Conservation (phyloP, 306 rosid species). For the Alnus rubra region DNA sequence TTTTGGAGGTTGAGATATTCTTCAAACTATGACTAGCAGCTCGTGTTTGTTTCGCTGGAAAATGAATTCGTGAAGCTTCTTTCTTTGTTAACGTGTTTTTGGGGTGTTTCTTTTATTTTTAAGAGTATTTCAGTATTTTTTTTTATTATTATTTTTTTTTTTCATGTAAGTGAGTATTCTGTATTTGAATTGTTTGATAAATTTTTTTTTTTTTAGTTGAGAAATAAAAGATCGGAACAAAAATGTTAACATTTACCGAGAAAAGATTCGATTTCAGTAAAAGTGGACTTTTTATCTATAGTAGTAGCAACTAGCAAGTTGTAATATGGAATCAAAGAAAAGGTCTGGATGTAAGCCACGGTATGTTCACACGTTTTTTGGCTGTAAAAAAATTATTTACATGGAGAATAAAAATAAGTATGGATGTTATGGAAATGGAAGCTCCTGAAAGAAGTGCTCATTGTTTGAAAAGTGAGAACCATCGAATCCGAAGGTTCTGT, state of each 20-base stretch:
- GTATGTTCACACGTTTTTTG: neutral
- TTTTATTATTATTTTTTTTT: no score
- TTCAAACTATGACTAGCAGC: neutral
- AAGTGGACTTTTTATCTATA: neutral
- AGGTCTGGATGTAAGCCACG: neutral
- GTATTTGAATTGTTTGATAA: no score
- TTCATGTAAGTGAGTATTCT: no score
- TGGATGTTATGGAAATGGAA: no score
- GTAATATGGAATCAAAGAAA: neutral
- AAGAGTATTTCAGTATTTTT: no score
- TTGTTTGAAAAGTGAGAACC: neutral
- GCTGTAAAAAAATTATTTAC: no score
- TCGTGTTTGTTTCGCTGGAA: slow-evolving; percentile 1
- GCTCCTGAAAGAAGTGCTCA: neutral
- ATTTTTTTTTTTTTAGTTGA: no score
- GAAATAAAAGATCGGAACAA: no score
- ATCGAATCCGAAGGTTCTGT: neutral
- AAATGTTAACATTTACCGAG: no score
- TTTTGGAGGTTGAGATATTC: neutral
- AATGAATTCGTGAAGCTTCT: neutral
- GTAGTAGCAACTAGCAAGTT: no score
- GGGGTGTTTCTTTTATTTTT: no score
- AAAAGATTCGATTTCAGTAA: neutral
- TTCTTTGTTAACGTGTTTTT: neutral
- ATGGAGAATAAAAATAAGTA: no score